A percentile compares a stretch with the other conserved stretches of the same genome.
Conservation (phyloP, 2,329 filamentous ascomycete genomes). For the Aspergillus proliferans region DNA sequence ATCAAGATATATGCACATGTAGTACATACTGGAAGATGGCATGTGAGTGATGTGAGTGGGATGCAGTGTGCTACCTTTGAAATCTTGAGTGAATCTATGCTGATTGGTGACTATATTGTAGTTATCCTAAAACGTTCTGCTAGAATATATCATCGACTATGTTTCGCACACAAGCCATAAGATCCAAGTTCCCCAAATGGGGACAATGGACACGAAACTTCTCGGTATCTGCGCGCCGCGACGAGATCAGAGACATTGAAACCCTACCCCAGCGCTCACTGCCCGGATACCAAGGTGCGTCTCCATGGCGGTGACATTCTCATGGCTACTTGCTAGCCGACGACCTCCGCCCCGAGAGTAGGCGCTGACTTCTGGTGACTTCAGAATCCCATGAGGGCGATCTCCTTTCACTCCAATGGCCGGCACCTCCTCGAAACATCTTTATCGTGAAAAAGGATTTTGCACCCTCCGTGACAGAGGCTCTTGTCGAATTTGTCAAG, state of each 20-base stretch:
- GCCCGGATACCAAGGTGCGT: constrained; percentile 59
- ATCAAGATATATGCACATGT: too few species aligned
- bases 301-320: constrained; percentile 7
- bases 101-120: neutral
- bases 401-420: constrained; percentile 62
- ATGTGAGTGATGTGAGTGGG: too few species aligned
- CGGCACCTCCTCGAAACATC: constrained; percentile 61
- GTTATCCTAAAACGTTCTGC: neutral
- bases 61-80: too few species aligned
- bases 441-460: constrained; percentile 63
- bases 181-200: constrained; percentile 7
- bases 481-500: constrained; percentile 53
- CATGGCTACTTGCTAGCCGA: neutral
- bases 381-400: constrained; percentile 53
- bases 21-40: too few species aligned
- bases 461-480: constrained; percentile 49
- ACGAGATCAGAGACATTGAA: constrained; percentile 41
- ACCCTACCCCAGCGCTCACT: constrained; percentile 47
- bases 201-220: constrained; percentile 30
- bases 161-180: constrained; percentile 8
- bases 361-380: neutral
- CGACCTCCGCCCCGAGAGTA: neutral
- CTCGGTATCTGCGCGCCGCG: constrained; percentile 32
- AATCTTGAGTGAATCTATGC: too few species aligned
- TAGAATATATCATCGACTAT: constrained; percentile 16